Evolutionary conservation across 208 protist species (phyloP).

Genomic region (Crithidia fasciculata): DNA sequence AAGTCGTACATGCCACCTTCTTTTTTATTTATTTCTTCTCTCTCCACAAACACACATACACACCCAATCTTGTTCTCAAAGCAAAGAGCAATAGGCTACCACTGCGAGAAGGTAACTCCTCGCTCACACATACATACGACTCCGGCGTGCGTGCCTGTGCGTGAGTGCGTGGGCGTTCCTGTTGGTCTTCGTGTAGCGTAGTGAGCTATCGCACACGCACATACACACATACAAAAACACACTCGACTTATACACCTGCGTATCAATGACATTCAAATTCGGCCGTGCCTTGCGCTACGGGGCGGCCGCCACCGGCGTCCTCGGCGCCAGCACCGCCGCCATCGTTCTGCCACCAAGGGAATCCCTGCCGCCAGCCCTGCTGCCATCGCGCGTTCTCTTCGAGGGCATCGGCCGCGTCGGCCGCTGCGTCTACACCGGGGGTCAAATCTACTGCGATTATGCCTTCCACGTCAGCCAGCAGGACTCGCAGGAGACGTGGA

Average conservation of each 20-base stretch:
- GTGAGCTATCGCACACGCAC: no score
- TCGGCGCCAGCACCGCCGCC: conserved; percentile 30
- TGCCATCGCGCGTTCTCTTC: conserved; percentile 75
- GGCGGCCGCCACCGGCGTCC: conserved; percentile 27
- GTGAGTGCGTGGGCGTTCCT: not conserved
- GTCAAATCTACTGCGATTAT: conserved; percentile 79
- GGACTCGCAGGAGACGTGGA: conserved; percentile 68
- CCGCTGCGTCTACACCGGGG: conserved; percentile 75
- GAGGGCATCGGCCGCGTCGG: conserved; percentile 81
- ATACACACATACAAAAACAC: no score
- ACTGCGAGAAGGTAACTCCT: no score
- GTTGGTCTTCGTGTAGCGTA: not conserved
- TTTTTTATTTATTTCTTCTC: no score
- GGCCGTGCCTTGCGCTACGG: conserved; percentile 25
- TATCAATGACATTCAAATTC: conserved; percentile 19
- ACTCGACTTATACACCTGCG: no score
- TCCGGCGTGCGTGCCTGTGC: no score
- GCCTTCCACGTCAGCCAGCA: conserved; percentile 45
- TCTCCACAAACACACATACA: no score
- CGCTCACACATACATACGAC: no score
- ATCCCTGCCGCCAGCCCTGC: conserved; percentile 54
- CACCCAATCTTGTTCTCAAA: no score
- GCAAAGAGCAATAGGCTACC: no score
- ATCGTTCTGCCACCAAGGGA: conserved; percentile 77
- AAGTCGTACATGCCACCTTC: no score